Evolutionary conservation across 129 eudicot genomes (phyloP), one percentile per base, ranked within the genome.

Genomic region (Saussurea involucrata): DNA sequence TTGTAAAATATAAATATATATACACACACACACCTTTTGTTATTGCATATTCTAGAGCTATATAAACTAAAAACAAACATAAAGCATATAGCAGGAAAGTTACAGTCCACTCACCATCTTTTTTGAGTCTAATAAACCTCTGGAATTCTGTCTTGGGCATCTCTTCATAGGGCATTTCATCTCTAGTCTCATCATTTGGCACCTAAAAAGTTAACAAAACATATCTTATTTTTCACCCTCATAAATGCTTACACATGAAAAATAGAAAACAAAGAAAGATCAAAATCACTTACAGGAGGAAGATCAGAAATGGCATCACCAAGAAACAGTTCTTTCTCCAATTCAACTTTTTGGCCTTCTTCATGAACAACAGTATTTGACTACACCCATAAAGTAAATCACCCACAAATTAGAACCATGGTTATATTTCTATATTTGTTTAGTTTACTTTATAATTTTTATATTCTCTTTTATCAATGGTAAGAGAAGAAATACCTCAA

Each of bases 281-380:
- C 4, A 73, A 12, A 28, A 4, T 29, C 32, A 57, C 86, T 72
- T 88, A 92, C 98, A 8, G 84, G 73, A 8, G 96, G 96, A 36
- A 93, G 98, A 65, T 93, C 98, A 49, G 96, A 88, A 37, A 90
- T 83, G 3, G 96, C 96, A 73, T 93, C 95, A 1, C 72, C 83
- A 17, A 93, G 88, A 11, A 20, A 67, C 15, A 93, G 81, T 70
- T 86, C 85, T 11, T 78, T 63, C 68, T 88, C 80, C 73, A 93
- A 82, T 24, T 71, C 77, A 24, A 57, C 82, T 25, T 20, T 57
- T 8, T n/a, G 20, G 10, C 82, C 88, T 63, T 85, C 88, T 9
- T 87, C 96, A 74, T 83, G 84, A 4, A 79, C 86, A 68, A 90
- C 92, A 3, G 83, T 70, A 67, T 84, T 86, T 24, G 81, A 66